Evolutionary conservation across 148 eudicot genomes (phyloP), one percentile per base, ranked within the genome.

Genomic region (Fagopyrum tataricum): DNA sequence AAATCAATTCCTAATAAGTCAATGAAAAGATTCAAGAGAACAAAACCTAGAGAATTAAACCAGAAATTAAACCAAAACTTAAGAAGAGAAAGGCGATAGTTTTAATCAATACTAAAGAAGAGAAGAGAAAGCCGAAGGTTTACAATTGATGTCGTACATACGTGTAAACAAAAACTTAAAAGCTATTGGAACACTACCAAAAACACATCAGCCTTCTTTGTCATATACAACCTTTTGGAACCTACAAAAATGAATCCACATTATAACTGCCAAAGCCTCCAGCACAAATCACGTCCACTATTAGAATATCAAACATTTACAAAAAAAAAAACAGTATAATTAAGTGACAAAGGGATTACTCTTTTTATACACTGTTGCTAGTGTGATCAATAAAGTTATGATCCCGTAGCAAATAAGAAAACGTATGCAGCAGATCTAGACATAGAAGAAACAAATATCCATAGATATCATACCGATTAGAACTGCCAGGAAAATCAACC

Each of bases 141-240:
- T n/a, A n/a, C n/a, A n/a, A n/a, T n/a, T n/a, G n/a, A n/a, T n/a
- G n/a, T n/a, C n/a, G n/a, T n/a, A n/a, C n/a, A n/a, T n/a, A n/a
- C n/a, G n/a, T n/a, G n/a, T n/a, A n/a, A n/a, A n/a, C n/a, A n/a
- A n/a, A n/a, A n/a, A n/a, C n/a, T 91, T 93, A 73, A 87, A 93
- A 23, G 98, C 97, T 8, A 97, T 82, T 3, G 98, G 98, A 72
- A 91, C 89, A 82, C 98, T 93, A 91, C 82, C 98, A 91, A 89
- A 56, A 89, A 91, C 41, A 94, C 90, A 79, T 94, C 97, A 72
- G 89, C 73, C 71, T 94, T 94, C 64, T 86, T 84, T 1, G 84
- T 76, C 86, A 81, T 79, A 76, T 94, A 94, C 74, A 94, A 74
- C 78, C 98, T 97, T 84, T 76, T 89, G 90, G 76, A 64, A 84